Evolutionary conservation across 2,329 filamentous ascomycete species (phyloP).

Genomic region (Didymella pinodella): DNA sequence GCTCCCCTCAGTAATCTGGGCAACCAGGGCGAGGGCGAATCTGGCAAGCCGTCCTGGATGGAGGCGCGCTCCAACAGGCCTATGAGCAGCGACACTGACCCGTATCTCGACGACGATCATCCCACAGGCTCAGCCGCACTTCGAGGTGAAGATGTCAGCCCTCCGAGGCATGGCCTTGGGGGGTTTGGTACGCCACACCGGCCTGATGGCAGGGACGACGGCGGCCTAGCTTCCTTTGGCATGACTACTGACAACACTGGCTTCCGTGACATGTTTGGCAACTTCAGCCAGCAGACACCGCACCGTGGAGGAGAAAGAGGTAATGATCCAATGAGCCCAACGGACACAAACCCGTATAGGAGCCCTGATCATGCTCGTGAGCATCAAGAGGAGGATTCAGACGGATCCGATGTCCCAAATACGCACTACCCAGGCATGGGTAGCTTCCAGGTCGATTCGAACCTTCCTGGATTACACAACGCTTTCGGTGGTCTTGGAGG

Average conservation of each 20-base stretch:
- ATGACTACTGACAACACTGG: constrained; percentile 66
- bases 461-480: constrained; percentile 51
- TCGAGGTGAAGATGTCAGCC: constrained; percentile 75
- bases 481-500: constrained; percentile 65
- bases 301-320: constrained; percentile 53
- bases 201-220: constrained; percentile 63
- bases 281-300: constrained; percentile 64
- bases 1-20: constrained; percentile 61
- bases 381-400: constrained; percentile 68
- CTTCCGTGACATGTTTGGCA: constrained; percentile 65
- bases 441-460: constrained; percentile 60
- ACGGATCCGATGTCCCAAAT: constrained; percentile 62
- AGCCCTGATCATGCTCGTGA: constrained; percentile 81
- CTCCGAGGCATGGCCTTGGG: constrained; percentile 58
- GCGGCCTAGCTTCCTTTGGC: constrained; percentile 67
- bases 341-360: constrained; percentile 94
- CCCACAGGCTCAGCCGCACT: constrained; percentile 75
- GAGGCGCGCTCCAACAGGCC: constrained; percentile 57
- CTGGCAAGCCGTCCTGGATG: constrained; percentile 59
- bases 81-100: constrained; percentile 73
- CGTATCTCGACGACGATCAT: constrained; percentile 72
- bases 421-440: constrained; percentile 61
- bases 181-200: constrained; percentile 53
- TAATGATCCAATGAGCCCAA: constrained; percentile 85
- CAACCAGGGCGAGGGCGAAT: constrained; percentile 61